Conservation (phyloP, 2,329 filamentous ascomycete genomes). For the Fusarium sp. region DNA sequence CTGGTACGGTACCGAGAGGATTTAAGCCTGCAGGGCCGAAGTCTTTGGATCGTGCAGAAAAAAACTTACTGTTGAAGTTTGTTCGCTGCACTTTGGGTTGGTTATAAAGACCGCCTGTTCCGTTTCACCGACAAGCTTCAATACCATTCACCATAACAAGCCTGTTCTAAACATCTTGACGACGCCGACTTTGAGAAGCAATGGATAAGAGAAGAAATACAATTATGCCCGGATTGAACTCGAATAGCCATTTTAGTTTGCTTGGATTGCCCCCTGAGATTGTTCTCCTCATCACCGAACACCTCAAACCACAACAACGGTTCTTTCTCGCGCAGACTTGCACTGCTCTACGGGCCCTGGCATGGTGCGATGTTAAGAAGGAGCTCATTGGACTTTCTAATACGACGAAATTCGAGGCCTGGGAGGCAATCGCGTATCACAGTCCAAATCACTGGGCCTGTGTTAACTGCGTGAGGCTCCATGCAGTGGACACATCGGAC, state of each 20-base stretch:
- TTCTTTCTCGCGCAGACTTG: conserved; percentile 6
- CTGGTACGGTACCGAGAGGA: too few species aligned
- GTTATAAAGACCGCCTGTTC: too few species aligned
- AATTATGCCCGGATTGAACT: too few species aligned
- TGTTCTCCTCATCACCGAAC: neutral
- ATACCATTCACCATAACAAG: too few species aligned
- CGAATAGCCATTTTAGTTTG: neutral
- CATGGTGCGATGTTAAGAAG: neutral
- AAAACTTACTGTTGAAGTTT: too few species aligned
- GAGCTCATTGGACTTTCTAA: neutral
- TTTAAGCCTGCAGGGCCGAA: too few species aligned
- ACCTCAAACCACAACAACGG: neutral
- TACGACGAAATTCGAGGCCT: neutral
- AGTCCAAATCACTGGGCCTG: neutral
- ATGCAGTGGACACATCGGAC: neutral
- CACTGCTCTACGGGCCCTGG: neutral
- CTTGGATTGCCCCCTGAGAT: neutral
- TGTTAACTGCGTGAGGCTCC: neutral
- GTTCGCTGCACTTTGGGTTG: too few species aligned
- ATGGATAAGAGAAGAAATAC: too few species aligned
- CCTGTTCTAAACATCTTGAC: too few species aligned
- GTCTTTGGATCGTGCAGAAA: too few species aligned
- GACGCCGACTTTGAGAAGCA: too few species aligned
- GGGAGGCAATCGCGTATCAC: neutral
- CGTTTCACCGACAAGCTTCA: too few species aligned